phyloP scores from a whole-genome alignment of 73 alveolate species.

The Tetrahymena thermophila region DNA sequence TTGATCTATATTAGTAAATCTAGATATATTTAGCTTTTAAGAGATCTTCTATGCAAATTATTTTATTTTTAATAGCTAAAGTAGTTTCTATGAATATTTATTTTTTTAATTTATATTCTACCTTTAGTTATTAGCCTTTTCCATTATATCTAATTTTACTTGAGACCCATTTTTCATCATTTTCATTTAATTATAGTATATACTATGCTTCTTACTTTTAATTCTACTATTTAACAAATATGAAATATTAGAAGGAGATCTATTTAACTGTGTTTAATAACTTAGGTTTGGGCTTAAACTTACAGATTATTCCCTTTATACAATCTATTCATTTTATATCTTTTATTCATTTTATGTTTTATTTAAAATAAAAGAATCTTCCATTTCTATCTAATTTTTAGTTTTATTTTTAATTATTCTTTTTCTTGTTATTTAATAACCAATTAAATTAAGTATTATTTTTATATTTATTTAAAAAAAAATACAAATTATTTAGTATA shows the following conservation, averaged over 20 bases:
- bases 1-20: neutral
- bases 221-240: neutral
- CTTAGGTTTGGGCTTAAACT: neutral
- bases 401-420: too few relatives aligned
- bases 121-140: too few relatives aligned
- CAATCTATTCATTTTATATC: neutral
- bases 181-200: too few relatives aligned
- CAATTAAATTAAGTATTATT: too few relatives aligned
- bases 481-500: too few relatives aligned
- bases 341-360: too few relatives aligned
- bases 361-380: neutral
- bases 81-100: too few relatives aligned
- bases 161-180: neutral
- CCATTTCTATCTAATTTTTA: neutral
- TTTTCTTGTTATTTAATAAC: too few relatives aligned
- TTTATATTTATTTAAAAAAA: too few relatives aligned
- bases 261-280: neutral
- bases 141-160: neutral
- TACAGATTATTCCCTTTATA: neutral
- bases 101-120: too few relatives aligned
- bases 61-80: too few relatives aligned
- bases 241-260: neutral
- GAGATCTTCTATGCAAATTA: neutral
- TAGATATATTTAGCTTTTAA: too few relatives aligned
- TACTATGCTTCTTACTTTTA: neutral